Percentiles rank a stretch among this genome's conserved stretches.
Conservation (phyloP, 2,329 filamentous ascomycete genomes). For the Exophiala viscosa region DNA sequence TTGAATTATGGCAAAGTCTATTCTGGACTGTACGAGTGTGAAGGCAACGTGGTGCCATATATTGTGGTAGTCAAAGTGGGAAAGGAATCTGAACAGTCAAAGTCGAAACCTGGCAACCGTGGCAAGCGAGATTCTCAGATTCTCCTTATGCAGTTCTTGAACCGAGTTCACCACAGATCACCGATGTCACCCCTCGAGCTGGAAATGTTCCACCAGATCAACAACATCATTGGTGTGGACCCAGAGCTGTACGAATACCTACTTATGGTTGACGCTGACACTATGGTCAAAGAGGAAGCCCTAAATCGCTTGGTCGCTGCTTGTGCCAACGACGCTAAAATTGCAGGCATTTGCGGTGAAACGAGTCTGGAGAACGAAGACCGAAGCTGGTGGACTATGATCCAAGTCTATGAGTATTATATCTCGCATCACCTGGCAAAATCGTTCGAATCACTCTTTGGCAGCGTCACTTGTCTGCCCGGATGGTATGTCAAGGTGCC, state of each 20-base stretch:
- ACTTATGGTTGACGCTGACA: conserved; percentile 97
- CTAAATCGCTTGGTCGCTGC: conserved; percentile 88
- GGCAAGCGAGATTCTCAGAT: conserved; percentile 98
- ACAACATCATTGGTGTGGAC: conserved; percentile 98
- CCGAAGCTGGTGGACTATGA: conserved; percentile 98
- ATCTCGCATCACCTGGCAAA: conserved; percentile 97
- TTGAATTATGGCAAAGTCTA: conserved; percentile 99
- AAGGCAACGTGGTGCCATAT: conserved; percentile 96
- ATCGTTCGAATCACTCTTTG: conserved; percentile 95
- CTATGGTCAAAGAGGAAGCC: conserved; percentile 85
- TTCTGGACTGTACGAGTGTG: conserved; percentile 93
- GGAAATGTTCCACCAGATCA: conserved; percentile 98
- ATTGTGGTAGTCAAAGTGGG: conserved; percentile 94
- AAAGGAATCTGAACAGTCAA: conserved; percentile 88
- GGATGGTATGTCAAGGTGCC: conserved; percentile 71
- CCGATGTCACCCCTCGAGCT: conserved; percentile 95
- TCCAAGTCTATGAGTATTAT: conserved; percentile 99
- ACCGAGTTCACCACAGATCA: conserved; percentile 89
- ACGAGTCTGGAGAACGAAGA: conserved; percentile 95
- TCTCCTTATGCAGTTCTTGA: conserved; percentile 92
- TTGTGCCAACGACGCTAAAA: conserved; percentile 90
- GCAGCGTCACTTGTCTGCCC: conserved; percentile 95
- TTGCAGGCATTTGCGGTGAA: conserved; percentile 95
- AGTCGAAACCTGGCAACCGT: conserved; percentile 92
- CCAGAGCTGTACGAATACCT: conserved; percentile 96